These are phyloP conservation scores for Kentomonas sorsogonicus DNA, from an alignment of 208 protist genomes.

Conservation along the genomic window DNA sequence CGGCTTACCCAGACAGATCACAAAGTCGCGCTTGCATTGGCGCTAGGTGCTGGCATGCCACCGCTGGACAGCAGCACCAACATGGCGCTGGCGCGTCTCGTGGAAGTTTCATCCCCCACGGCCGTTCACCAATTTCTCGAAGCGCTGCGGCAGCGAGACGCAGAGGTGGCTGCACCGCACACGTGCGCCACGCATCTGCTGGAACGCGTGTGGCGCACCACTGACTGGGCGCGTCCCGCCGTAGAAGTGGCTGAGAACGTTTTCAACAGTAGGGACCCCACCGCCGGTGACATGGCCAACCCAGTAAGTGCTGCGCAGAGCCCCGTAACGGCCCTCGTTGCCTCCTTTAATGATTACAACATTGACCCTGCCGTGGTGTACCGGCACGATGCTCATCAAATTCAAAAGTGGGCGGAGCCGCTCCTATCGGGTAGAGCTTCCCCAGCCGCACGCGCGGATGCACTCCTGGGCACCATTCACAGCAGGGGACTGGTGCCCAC, in stretches of 20 bases:
- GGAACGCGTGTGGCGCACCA: conserved; percentile 20
- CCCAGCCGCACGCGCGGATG: conserved; percentile 20
- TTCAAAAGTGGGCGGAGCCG: conserved; percentile 52
- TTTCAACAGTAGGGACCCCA: too few relatives aligned
- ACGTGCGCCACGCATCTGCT: conserved; percentile 64
- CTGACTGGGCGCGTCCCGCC: neutral
- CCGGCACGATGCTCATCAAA: conserved; percentile 30
- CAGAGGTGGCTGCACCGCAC: conserved; percentile 28
- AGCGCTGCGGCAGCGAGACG: conserved; percentile 48
- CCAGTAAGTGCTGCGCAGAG: neutral
- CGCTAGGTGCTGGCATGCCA: conserved; percentile 46
- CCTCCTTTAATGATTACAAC: conserved; percentile 21
- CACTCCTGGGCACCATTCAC: conserved; percentile 22
- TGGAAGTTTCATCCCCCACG: conserved; percentile 32
- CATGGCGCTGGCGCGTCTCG: conserved; percentile 33
- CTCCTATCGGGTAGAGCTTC: neutral
- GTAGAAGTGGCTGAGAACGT: too few relatives aligned
- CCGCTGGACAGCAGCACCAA: conserved; percentile 26
- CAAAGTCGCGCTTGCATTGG: conserved; percentile 39
- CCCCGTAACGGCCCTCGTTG: neutral
- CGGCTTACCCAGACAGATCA: conserved; percentile 29
- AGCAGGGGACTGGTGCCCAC: conserved; percentile 35
- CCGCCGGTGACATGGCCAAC: too few relatives aligned
- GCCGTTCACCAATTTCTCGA: conserved; percentile 53
- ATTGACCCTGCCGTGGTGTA: conserved; percentile 60